A percentile compares a stretch with the other conserved stretches of the same genome.
phyloP scores from a whole-genome alignment of 495 filamentous ascomycete genomes.

The Pseudotulostoma volvatum region DNA sequence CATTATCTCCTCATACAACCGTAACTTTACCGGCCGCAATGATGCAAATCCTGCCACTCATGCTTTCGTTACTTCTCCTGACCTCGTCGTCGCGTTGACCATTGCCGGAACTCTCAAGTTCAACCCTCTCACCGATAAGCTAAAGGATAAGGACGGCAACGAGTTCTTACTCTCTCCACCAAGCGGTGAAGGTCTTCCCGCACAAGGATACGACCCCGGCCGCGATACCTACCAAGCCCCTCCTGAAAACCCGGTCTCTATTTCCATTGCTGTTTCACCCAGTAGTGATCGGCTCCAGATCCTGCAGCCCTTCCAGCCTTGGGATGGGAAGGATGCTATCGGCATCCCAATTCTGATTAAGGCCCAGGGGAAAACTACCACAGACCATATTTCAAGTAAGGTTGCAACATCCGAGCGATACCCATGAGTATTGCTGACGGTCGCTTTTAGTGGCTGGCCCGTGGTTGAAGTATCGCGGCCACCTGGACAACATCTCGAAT shows the following conservation, averaged over 20 bases:
- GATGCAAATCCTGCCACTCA: slow-evolving; percentile 98
- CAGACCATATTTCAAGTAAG: slow-evolving; percentile 99
- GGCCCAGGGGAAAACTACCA: slow-evolving; percentile 94
- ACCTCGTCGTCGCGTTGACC: slow-evolving; percentile 84
- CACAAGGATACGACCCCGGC: slow-evolving; percentile 78
- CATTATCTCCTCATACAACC: slow-evolving; percentile 92
- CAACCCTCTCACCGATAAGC: slow-evolving; percentile 86
- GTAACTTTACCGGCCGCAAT: slow-evolving; percentile 99
- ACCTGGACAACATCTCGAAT: slow-evolving; percentile 99
- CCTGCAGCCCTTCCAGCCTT: slow-evolving; percentile 67
- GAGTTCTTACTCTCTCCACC: slow-evolving; percentile 77
- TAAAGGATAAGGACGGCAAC: slow-evolving; percentile 95
- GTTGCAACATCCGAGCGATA: too few relatives aligned
- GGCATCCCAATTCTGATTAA: slow-evolving; percentile 95
- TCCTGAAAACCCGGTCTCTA: slow-evolving; percentile 53
- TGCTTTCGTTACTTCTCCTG: slow-evolving; percentile 96
- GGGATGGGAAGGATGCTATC: slow-evolving; percentile 86
- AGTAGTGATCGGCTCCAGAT: slow-evolving; percentile 87
- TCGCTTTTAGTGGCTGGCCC: slow-evolving; percentile 98
- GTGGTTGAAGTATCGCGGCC: slow-evolving; percentile 99
- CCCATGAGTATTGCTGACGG: too few relatives aligned
- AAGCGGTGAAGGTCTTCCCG: slow-evolving; percentile 66
- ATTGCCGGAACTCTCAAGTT: slow-evolving; percentile 86
- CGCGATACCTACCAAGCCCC: slow-evolving; percentile 95
- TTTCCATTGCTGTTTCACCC: slow-evolving; percentile 75